Evolutionary conservation across 2,329 filamentous ascomycete genomes (phyloP), one percentile per base, ranked within the genome.

Genomic region (Hirsutella minnesotensis): DNA sequence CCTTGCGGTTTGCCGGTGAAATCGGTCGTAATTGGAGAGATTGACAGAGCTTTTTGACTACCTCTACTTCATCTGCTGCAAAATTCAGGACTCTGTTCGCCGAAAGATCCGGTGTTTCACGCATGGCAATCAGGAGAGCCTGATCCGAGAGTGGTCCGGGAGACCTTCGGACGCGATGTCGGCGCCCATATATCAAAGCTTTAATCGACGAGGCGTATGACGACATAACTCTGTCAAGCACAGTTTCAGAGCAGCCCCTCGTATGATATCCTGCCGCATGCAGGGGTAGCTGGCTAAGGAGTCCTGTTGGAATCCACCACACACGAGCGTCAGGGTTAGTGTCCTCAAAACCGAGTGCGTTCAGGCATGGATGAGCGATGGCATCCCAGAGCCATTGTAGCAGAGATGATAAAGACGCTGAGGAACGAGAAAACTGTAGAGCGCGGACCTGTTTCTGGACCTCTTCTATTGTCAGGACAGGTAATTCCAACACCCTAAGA

Each of bases 151-250:
- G 9, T 8, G 9, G 9, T 3, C 9, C 34, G 19, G 34, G 10
- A n/a, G 34, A n/a, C 4, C 10, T 3, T n/a, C 19, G n/a, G 34
- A 10, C 19, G 9, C 19, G 34, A 8, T 18, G 34, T 10, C 34
- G 34, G 19, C 13, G 13, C 34, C 9, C 3, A 19, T 30, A 9
- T 13, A 42, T 3, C 5, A 42, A 5, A 1, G 58, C 46, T 45
- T 56, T 60, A 20, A 66, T 40, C 2, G 63, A 63, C 1, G 55
- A 50, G n/a, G 44, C 53, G 41, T 66, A 68, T 0, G 63, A 66
- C 4, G 63, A 68, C 3, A 66, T 52, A 4, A 59, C 61, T 35
- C 57, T 48, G 37, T 64, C 58, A 1, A 66, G 34, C 0, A 57
- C 57, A 0, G 56, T 57, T 9, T 57, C 44, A 0, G 24, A 24